Conservation (phyloP, 2,329 filamentous ascomycete genomes). For the Venturia effusa region DNA sequence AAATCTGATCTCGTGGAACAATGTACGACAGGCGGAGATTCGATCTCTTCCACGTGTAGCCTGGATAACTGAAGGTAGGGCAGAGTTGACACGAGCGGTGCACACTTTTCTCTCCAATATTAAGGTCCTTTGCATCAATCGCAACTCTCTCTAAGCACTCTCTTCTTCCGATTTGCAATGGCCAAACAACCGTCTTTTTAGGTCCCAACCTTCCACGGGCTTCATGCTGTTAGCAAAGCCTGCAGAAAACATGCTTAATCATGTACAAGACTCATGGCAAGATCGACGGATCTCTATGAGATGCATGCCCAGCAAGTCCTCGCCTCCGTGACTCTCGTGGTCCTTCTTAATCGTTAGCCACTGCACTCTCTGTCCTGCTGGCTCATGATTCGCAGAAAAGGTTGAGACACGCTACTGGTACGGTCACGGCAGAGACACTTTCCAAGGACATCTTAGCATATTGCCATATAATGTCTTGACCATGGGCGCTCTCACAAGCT, state of each 20-base stretch:
- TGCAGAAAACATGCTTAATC: no score
- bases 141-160: not conserved
- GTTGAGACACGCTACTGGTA: no score
- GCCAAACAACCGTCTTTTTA: not conserved
- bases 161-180: not conserved
- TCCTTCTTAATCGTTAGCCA: not conserved
- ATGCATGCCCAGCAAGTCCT: not conserved
- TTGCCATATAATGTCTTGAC: no score
- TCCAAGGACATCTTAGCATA: no score
- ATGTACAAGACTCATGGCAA: no score
- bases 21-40: not conserved
- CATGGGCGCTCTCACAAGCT: no score
- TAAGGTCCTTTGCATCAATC: no score
- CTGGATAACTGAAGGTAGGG: not conserved
- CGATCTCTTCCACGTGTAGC: not conserved
- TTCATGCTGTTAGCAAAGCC: no score
- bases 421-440: no score
- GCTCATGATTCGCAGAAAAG: not conserved
- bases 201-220: no score
- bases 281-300: not conserved
- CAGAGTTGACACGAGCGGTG: not conserved
- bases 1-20: not conserved
- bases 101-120: no score
- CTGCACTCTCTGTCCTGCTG: not conserved
- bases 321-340: not conserved